Evolutionary conservation across 108 stramenopile species (phyloP), one percentile per base, ranked within the genome.

Genomic region (Cyclotella kingstonii): DNA sequence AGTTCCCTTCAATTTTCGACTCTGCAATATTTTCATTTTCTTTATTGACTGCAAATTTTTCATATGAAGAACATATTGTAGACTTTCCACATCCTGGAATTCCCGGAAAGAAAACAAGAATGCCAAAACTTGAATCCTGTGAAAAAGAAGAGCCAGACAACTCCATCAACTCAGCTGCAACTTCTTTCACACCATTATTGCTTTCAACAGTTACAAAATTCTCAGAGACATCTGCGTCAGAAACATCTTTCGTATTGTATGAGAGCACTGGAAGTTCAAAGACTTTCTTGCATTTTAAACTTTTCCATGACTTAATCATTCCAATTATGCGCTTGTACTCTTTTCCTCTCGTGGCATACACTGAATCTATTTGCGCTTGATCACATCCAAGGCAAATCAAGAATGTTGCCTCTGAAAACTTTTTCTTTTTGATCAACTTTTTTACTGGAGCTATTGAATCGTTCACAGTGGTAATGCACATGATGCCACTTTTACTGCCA

Each of bases 51-150:
- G n/a, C n/a, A n/a, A n/a, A n/a, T n/a, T n/a, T n/a, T n/a, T n/a
- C n/a, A n/a, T n/a, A n/a, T n/a, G n/a, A n/a, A n/a, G n/a, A n/a
- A n/a, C 84, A 66, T 10, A 93, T 5, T 29, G 74, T 72, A 0
- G 87, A 89, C 72, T 93, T 93, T n/a, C 91, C 91, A 30, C 74
- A 86, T 12, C 91, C 91, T 22, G 91, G 91, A 41, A 93, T 86
- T 1, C 59, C 60, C 3, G 91, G 91, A 60, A 93, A 87, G 64
- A 81, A 90, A 9, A 93, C 80, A 1, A 90, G 60, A 0, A 90
- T 47, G 2, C 91, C 88, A n/a, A 69, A 76, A 15, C 48, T 27
- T 9, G 54, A 47, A 6, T 74, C 44, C 0, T 21, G 50, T 35
- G 6, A 22, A 8, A 10, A 9, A 28, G 55, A 31, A 14, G 39